phyloP scores from a whole-genome alignment of 805 yeast species.

The Saccharomycopsis capsularis region DNA sequence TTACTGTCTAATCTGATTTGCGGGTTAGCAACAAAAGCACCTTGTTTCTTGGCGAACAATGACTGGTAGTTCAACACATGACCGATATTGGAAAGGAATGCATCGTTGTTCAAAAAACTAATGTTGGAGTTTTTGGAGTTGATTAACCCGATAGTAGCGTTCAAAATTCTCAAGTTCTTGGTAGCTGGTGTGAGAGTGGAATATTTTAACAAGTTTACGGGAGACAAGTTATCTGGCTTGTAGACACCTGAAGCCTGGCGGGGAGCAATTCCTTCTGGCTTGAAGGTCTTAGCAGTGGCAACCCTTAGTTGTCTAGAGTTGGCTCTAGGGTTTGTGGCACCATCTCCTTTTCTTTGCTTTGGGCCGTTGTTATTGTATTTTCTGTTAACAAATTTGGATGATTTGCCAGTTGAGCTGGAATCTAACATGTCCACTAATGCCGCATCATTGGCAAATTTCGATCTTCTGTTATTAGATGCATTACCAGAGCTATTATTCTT shows the following conservation, averaged over 20 bases:
- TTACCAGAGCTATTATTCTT: not conserved
- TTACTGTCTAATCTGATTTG: conserved; percentile 9
- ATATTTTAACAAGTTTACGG: conserved; percentile 11
- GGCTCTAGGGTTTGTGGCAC: not conserved
- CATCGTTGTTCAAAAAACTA: conserved; percentile 4
- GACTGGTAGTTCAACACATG: conserved; percentile 4
- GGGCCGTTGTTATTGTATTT: too few relatives aligned
- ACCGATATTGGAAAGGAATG: conserved; percentile 8
- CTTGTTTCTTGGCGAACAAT: not conserved
- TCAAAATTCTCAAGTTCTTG: conserved; percentile 14
- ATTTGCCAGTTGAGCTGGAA: too few relatives aligned
- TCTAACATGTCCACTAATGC: not conserved
- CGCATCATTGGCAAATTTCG: not conserved
- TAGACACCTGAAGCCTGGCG: too few relatives aligned
- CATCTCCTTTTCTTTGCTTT: not conserved
- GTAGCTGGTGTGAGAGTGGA: conserved; percentile 15
- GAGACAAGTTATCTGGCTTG: conserved; percentile 7
- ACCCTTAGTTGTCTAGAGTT: not conserved
- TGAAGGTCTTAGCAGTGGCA: not conserved
- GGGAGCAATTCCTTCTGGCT: too few relatives aligned
- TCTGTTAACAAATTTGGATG: too few relatives aligned
- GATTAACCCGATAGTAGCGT: conserved; percentile 10
- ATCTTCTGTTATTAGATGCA: not conserved
- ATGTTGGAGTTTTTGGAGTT: conserved; percentile 3
- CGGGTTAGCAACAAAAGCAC: conserved; percentile 1